Evolutionary conservation across 2,329 filamentous ascomycete genomes (phyloP).

Genomic region (Ceratocystis alfenasii): DNA sequence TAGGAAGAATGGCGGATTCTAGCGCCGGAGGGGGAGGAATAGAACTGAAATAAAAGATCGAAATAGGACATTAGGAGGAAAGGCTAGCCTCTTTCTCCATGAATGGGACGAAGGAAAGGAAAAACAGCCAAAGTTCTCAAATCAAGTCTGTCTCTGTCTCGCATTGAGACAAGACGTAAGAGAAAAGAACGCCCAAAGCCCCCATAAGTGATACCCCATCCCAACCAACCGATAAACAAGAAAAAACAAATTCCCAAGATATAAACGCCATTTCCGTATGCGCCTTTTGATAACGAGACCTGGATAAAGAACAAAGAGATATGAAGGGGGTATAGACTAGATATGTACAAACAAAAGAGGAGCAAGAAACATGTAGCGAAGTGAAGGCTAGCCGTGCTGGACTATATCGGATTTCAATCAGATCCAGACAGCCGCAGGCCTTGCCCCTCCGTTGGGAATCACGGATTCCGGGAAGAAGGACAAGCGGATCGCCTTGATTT

Average conservation of each 20-base stretch:
- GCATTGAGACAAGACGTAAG: neutral
- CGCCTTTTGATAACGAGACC: neutral
- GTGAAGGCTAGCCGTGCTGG: too few relatives aligned
- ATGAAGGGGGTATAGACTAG: conserved; percentile 18
- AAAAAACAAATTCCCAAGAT: neutral
- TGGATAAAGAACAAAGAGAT: neutral
- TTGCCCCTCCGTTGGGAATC: conserved; percentile 19
- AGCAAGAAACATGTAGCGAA: neutral
- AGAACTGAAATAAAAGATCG: neutral
- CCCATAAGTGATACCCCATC: neutral
- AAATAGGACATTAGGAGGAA: neutral
- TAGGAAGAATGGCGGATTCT: neutral
- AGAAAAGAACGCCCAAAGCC: conserved; percentile 7
- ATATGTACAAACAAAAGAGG: conserved; percentile 16
- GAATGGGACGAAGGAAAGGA: neutral
- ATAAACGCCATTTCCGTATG: neutral
- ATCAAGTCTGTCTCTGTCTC: neutral
- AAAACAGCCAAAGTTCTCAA: neutral
- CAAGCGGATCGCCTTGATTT: conserved; percentile 59
- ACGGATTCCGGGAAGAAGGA: conserved; percentile 42
- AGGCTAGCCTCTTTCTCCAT: neutral
- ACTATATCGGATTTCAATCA: conserved; percentile 25
- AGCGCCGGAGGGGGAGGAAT: neutral
- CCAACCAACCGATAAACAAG: neutral
- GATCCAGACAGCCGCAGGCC: conserved; percentile 38